Evolutionary conservation across 169 alveolate genomes (phyloP).

Genomic region (Cryptosporidium sp.): DNA sequence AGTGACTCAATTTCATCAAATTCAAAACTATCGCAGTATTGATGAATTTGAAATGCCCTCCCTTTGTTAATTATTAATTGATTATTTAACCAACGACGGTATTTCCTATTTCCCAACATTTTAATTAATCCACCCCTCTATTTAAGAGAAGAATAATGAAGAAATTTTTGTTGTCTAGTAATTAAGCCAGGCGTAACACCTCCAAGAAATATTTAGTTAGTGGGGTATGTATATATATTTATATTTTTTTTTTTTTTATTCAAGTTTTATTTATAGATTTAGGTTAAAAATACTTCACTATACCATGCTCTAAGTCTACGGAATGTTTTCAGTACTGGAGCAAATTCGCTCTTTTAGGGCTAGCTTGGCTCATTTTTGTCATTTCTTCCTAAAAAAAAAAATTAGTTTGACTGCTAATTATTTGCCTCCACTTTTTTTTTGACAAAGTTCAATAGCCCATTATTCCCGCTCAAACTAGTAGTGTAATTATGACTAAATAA

Average conservation of each 20-base stretch:
- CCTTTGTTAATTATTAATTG: conserved; percentile 22
- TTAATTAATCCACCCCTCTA: neutral
- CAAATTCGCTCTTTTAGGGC: neutral
- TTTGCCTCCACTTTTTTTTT: neutral
- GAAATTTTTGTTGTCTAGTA: neutral
- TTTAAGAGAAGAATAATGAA: neutral
- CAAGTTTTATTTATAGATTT: neutral
- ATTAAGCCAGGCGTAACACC: neutral
- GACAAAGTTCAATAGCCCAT: neutral
- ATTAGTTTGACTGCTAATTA: neutral
- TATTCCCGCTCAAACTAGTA: neutral
- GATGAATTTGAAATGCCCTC: conserved; percentile 11
- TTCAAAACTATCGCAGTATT: conserved; percentile 16
- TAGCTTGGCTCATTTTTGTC: neutral
- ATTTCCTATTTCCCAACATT: conserved; percentile 55
- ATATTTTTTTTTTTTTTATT: no score
- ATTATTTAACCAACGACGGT: conserved; percentile 51
- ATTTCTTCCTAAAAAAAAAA: neutral
- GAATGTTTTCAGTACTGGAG: neutral
- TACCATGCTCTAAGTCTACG: neutral
- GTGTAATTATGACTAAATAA: neutral
- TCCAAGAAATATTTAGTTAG: neutral
- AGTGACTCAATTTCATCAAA: conserved; percentile 14
- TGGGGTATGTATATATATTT: neutral
- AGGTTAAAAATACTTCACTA: neutral